Percentiles rank a stretch among this genome's conserved stretches.
Conservation (phyloP, 129 eudicot genomes). For the Tagetes patula region DNA sequence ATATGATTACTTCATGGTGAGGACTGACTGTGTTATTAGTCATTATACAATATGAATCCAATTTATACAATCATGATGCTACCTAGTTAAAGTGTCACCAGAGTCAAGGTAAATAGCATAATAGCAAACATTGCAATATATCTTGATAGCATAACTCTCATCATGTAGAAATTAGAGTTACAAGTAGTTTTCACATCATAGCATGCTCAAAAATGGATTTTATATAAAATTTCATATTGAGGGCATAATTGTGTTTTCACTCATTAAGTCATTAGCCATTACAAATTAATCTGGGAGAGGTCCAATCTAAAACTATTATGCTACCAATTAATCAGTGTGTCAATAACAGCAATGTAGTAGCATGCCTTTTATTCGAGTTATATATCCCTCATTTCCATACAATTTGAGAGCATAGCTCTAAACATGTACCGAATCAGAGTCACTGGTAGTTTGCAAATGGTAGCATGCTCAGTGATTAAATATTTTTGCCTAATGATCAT, state of each 20-base stretch:
- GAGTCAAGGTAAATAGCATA: too few relatives aligned
- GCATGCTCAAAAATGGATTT: neutral
- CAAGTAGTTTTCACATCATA: neutral
- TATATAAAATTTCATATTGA: neutral
- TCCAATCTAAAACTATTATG: neutral
- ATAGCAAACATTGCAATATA: neutral
- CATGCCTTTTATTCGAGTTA: neutral
- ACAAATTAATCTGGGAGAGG: neutral
- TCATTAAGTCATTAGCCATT: neutral
- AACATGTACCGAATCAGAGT: neutral
- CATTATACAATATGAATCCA: too few relatives aligned
- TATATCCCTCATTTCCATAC: neutral
- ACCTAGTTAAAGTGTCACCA: too few relatives aligned
- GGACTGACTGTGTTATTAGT: too few relatives aligned
- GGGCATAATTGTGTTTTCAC: neutral
- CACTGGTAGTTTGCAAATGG: slow-evolving; percentile 16
- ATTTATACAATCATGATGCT: too few relatives aligned
- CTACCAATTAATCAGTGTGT: neutral
- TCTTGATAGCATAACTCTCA: slow-evolving; percentile 10
- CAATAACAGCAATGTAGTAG: neutral
- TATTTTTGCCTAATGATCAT: neutral
- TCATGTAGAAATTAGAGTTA: slow-evolving; percentile 5
- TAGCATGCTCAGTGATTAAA: neutral
- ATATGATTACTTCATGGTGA: too few relatives aligned
- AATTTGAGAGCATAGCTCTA: neutral